These are phyloP conservation scores for Spergularia azorica DNA, from an alignment of 179 eudicot genomes.

Conservation along the genomic window DNA sequence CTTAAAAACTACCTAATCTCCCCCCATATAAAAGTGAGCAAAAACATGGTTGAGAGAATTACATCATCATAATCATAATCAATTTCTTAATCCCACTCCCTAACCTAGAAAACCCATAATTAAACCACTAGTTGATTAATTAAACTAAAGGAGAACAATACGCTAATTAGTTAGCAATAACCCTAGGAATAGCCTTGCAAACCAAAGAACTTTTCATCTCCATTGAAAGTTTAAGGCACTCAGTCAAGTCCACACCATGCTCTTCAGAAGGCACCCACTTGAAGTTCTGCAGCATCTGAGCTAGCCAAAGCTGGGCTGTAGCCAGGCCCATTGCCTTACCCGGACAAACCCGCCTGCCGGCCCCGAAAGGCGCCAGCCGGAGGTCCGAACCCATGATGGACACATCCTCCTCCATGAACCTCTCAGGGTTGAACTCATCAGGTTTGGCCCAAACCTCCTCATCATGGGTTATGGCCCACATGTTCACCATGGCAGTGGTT, in stretches of 20 bases:
- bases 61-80: not conserved
- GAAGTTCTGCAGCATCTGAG: slow-evolving; percentile 65
- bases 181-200: slow-evolving; percentile 46
- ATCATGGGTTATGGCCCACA: slow-evolving; percentile 87
- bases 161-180: not conserved
- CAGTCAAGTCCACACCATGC: slow-evolving; percentile 58
- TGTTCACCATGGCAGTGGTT: slow-evolving; percentile 92
- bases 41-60: slow-evolving; percentile 24
- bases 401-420: slow-evolving; percentile 66
- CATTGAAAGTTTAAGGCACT: slow-evolving; percentile 66
- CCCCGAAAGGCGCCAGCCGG: slow-evolving; percentile 72
- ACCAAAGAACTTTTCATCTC: slow-evolving; percentile 71
- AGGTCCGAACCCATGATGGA: slow-evolving; percentile 68
- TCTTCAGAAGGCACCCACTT: slow-evolving; percentile 49
- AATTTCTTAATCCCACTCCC: not conserved
- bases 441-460: slow-evolving; percentile 58
- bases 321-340: slow-evolving; percentile 76
- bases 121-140: not conserved
- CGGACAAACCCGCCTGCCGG: slow-evolving; percentile 82
- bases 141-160: not conserved
- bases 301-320: slow-evolving; percentile 79
- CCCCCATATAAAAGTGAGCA: slow-evolving; percentile 26
- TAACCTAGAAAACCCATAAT: slow-evolving; percentile 1
- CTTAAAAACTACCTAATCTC: not conserved
- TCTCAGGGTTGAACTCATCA: slow-evolving; percentile 51